These are phyloP conservation scores for Colletotrichum lupini DNA, from an alignment of 2,329 filamentous ascomycete species.

Conservation along the genomic window DNA sequence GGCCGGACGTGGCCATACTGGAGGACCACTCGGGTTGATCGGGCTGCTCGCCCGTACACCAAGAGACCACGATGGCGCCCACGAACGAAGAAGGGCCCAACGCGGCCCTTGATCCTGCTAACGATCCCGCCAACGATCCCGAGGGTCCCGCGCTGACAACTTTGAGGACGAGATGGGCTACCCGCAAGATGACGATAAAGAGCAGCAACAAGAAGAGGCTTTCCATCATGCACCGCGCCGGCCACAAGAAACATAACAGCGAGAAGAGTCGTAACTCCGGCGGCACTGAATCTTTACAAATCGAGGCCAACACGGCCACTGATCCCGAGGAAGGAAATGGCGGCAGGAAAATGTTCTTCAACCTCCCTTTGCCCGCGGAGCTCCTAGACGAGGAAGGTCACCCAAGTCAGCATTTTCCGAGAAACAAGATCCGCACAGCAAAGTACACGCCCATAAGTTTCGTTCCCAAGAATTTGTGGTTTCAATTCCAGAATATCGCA, in stretches of 20 bases:
- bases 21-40: conserved; percentile 53
- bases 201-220: conserved; percentile 83
- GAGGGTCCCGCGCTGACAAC: conserved; percentile 72
- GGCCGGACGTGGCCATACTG: conserved; percentile 51
- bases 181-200: conserved; percentile 83
- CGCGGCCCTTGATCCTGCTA: conserved; percentile 2
- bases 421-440: conserved; percentile 97
- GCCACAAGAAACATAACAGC: conserved; percentile 69
- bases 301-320: conserved; percentile 37
- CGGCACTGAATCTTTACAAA: conserved; percentile 43
- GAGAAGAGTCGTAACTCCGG: conserved; percentile 75
- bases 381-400: conserved; percentile 85
- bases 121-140: conserved; percentile 5
- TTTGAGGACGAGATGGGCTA: conserved; percentile 94
- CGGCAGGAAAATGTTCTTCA: conserved; percentile 82
- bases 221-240: conserved; percentile 82
- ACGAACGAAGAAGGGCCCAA: conserved; percentile 27
- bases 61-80: conserved; percentile 41
- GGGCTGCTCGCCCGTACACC: conserved; percentile 43
- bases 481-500: conserved; percentile 98
- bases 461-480: conserved; percentile 95
- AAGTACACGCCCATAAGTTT: conserved; percentile 98
- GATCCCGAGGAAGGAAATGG: conserved; percentile 54
- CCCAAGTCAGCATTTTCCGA: conserved; percentile 75
- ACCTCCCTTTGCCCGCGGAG: conserved; percentile 79